Evolutionary conservation across 768 basidiomycete genomes (phyloP).

Genomic region (Phlebiopsis flavidoalba): DNA sequence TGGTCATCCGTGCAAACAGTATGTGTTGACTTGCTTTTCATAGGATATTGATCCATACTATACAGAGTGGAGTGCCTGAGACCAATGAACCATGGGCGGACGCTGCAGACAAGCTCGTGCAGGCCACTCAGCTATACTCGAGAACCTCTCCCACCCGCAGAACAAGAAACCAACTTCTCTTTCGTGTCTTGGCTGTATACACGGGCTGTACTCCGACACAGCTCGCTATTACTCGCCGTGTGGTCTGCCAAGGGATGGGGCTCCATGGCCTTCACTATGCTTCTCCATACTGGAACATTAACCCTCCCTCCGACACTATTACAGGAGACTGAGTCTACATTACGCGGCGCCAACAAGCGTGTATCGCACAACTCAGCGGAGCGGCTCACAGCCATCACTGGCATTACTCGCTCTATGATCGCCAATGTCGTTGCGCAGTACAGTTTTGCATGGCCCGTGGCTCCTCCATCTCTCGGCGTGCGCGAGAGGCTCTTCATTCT

Average conservation of each 20-base stretch:
- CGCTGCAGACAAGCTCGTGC: slow-evolving; percentile 65
- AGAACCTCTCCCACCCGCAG: slow-evolving; percentile 43
- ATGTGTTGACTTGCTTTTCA: slow-evolving; percentile 26
- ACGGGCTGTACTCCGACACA: slow-evolving; percentile 64
- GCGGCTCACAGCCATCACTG: slow-evolving; percentile 62
- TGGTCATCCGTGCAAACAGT: slow-evolving; percentile 77
- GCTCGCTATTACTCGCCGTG: slow-evolving; percentile 68
- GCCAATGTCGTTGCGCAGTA: slow-evolving; percentile 60
- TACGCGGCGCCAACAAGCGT: slow-evolving; percentile 6
- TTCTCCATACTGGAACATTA: slow-evolving; percentile 61
- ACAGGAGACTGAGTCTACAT: slow-evolving; percentile 33
- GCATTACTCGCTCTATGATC: slow-evolving; percentile 66
- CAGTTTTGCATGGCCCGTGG: slow-evolving; percentile 85
- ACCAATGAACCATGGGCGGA: slow-evolving; percentile 74
- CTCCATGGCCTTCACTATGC: slow-evolving; percentile 65
- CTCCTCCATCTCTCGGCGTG: slow-evolving; percentile 49
- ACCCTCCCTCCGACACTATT: slow-evolving; percentile 57
- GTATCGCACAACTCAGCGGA: slow-evolving; percentile 49
- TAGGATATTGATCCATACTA: background rate
- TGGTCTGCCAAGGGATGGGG: slow-evolving; percentile 92
- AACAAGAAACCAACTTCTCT: slow-evolving; percentile 50
- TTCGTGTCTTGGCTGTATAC: slow-evolving; percentile 64
- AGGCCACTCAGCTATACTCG: slow-evolving; percentile 57
- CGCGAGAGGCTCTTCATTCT: slow-evolving; percentile 70
- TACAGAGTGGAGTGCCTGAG: slow-evolving; percentile 52